Evolutionary conservation across 129 eudicot genomes (phyloP).

Genomic region (Daucus carota): DH1_v3.0 NC_030382.2:49459501-49460000

Average conservation of each 20-base stretch:
- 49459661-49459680: neutral
- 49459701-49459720: neutral
- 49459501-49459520: conserved; percentile 95
- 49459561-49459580: conserved; percentile 40
- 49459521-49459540: conserved; percentile 91
- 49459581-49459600: neutral
- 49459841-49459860: neutral
- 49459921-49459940: neutral
- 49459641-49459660: neutral
- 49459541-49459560: conserved; percentile 81
- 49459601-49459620: neutral
- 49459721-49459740: neutral
- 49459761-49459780: neutral
- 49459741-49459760: neutral
- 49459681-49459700: neutral
- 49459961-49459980: neutral
- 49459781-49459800: neutral
- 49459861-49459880: neutral
- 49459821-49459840: neutral
- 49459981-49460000: neutral
- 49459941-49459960: neutral
- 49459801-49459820: neutral
- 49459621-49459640: neutral
- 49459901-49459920: neutral
- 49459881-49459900: neutral